Conservation (phyloP, 2,329 filamentous ascomycete genomes). For the Cladosporium sphaerospermum region DNA sequence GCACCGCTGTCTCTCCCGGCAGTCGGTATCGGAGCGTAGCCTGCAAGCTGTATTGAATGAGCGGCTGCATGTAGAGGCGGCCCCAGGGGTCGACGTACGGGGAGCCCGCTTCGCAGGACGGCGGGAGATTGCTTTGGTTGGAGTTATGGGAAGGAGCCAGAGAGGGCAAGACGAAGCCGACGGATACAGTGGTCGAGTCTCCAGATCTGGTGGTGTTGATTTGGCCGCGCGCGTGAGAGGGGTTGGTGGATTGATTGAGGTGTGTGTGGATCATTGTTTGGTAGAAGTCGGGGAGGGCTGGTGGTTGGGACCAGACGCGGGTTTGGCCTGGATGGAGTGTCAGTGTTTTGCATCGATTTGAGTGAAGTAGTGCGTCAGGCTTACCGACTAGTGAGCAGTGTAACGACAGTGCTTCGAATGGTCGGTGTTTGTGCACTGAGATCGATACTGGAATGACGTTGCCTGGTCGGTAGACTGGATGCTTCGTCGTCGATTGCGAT, state of each 20-base stretch:
- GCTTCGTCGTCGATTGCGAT: constrained; percentile 37
- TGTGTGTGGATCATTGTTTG: constrained; percentile 7
- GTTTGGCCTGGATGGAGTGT: not conserved
- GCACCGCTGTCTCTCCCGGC: not conserved
- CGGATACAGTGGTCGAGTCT: not conserved
- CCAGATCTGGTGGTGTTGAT: not conserved
- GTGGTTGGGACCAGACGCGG: not conserved
- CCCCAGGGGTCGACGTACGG: constrained; percentile 6
- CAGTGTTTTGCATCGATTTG: not conserved
- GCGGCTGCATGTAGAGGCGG: constrained; percentile 4
- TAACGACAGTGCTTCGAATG: constrained; percentile 1
- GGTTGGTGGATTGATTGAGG: not conserved
- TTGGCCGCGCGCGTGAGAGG: not conserved
- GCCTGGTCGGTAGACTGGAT: not conserved
- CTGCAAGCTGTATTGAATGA: not conserved
- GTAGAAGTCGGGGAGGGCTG: not conserved
- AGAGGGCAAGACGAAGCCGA: constrained; percentile 1
- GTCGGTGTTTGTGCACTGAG: not conserved
- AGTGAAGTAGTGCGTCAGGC: not conserved
- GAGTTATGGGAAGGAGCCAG: not conserved
- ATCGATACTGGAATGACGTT: constrained; percentile 8
- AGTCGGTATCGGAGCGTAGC: constrained; percentile 1
- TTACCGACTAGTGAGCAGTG: constrained; percentile 4
- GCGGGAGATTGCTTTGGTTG: not conserved
- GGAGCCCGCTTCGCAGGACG: not conserved